Evolutionary conservation across 495 filamentous ascomycete species (phyloP).

Genomic region (Penicillium diatomitis): DNA sequence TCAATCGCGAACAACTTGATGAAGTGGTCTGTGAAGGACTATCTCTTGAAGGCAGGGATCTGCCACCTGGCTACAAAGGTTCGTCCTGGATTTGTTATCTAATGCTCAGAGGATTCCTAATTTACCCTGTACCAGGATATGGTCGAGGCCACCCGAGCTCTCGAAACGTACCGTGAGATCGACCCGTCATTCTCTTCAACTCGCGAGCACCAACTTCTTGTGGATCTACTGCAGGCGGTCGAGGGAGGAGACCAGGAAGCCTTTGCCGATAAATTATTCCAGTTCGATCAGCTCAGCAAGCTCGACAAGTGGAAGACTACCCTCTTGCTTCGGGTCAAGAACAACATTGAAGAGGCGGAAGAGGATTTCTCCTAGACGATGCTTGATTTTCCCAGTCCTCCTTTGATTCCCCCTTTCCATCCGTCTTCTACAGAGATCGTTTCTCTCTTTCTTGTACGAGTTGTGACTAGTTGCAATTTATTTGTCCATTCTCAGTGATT

Average conservation of each 20-base stretch:
- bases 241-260: constrained; percentile 65
- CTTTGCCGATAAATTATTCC: constrained; percentile 78
- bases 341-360: constrained; percentile 62
- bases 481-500: too few species aligned
- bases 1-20: constrained; percentile 72
- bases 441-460: too few species aligned
- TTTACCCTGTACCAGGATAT: constrained; percentile 41
- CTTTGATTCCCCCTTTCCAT: constrained; percentile 23
- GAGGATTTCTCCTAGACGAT: constrained; percentile 60
- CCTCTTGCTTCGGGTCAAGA: constrained; percentile 73
- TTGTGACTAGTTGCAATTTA: too few species aligned
- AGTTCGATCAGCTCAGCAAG: constrained; percentile 82
- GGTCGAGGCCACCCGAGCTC: constrained; percentile 63
- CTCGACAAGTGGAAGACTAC: constrained; percentile 95
- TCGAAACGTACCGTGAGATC: constrained; percentile 73
- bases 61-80: constrained; percentile 66
- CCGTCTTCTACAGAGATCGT: neutral
- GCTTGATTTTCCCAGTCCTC: constrained; percentile 9
- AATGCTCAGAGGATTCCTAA: neutral
- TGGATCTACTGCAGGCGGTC: constrained; percentile 62
- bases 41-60: constrained; percentile 84
- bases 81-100: constrained; percentile 5
- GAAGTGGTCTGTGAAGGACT: constrained; percentile 88
- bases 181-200: constrained; percentile 66
- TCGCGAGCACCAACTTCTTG: constrained; percentile 69